Percentiles rank a stretch among this genome's conserved stretches.
phyloP scores from a whole-genome alignment of 768 basidiomycete species.

The Rhizopogon vinicolor region DNA sequence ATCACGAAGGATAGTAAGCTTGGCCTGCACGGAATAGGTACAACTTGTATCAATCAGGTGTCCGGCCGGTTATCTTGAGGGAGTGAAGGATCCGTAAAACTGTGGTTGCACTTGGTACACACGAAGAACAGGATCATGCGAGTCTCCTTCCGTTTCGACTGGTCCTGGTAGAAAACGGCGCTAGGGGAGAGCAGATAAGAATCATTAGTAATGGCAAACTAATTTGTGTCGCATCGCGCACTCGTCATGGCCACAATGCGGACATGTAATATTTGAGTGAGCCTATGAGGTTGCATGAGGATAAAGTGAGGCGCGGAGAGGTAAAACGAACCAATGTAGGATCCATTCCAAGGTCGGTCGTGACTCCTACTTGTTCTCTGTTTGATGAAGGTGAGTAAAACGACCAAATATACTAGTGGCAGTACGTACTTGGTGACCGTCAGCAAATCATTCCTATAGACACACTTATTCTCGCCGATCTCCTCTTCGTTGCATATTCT shows the following conservation, averaged over 20 bases:
- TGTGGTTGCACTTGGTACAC: slow-evolving; percentile 76
- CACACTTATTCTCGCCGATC: slow-evolving; percentile 80
- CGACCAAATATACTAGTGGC: neutral
- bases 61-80: slow-evolving; percentile 38
- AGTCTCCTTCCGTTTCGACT: slow-evolving; percentile 94
- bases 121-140: slow-evolving; percentile 93
- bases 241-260: slow-evolving; percentile 79
- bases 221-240: slow-evolving; percentile 32
- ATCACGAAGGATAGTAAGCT: neutral
- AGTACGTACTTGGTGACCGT: slow-evolving; percentile 81
- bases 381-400: slow-evolving; percentile 4
- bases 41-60: slow-evolving; percentile 10
- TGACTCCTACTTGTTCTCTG: slow-evolving; percentile 93
- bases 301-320: neutral
- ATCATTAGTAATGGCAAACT: neutral
- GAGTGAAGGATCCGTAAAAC: slow-evolving; percentile 67
- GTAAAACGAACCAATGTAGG: slow-evolving; percentile 68
- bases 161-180: slow-evolving; percentile 93
- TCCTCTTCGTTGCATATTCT: slow-evolving; percentile 88
- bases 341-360: slow-evolving; percentile 81
- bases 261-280: slow-evolving; percentile 81
- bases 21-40: neutral
- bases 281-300: slow-evolving; percentile 41
- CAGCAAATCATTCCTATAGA: slow-evolving; percentile 90
- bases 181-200: slow-evolving; percentile 36